Conservation (phyloP, 2,329 filamentous ascomycete species). For the Trichophyton verrucosum region DNA sequence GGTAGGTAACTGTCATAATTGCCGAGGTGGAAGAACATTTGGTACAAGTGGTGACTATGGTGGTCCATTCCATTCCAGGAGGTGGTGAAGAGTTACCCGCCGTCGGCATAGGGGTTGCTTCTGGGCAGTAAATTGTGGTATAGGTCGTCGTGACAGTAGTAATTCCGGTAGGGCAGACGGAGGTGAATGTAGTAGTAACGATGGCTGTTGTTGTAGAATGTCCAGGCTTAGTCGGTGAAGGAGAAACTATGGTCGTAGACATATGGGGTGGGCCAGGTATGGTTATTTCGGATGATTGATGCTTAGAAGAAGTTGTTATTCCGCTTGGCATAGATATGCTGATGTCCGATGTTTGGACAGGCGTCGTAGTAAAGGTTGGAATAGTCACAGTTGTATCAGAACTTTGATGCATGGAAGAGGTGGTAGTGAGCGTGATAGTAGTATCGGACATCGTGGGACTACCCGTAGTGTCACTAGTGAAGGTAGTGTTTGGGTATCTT, state of each 20-base stretch:
- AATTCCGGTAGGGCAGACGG: slow-evolving; percentile 33
- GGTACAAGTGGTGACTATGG: too few relatives aligned
- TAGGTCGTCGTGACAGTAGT: slow-evolving; percentile 30
- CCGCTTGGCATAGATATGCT: too few relatives aligned
- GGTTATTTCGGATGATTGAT: not conserved
- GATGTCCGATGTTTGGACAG: too few relatives aligned
- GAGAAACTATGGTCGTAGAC: slow-evolving; percentile 9
- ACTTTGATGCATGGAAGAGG: not conserved
- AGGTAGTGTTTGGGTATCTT: not conserved
- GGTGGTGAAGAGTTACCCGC: too few relatives aligned
- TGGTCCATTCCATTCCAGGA: too few relatives aligned
- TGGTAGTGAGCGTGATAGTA: not conserved
- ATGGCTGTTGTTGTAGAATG: slow-evolving; percentile 24
- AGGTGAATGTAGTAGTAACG: slow-evolving; percentile 30
- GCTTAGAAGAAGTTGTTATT: not conserved
- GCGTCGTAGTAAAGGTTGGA: too few relatives aligned
- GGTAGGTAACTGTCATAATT: slow-evolving; percentile 24
- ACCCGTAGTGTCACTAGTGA: not conserved
- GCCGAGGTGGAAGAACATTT: slow-evolving; percentile 8
- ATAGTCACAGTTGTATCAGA: too few relatives aligned
- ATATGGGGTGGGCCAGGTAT: slow-evolving; percentile 10
- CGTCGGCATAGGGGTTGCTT: slow-evolving; percentile 9
- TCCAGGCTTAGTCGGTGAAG: not conserved
- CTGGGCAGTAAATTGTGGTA: slow-evolving; percentile 29
- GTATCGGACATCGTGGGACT: not conserved